Conservation (phyloP, 257 asterid species). For the Scutellaria minor region DNA sequence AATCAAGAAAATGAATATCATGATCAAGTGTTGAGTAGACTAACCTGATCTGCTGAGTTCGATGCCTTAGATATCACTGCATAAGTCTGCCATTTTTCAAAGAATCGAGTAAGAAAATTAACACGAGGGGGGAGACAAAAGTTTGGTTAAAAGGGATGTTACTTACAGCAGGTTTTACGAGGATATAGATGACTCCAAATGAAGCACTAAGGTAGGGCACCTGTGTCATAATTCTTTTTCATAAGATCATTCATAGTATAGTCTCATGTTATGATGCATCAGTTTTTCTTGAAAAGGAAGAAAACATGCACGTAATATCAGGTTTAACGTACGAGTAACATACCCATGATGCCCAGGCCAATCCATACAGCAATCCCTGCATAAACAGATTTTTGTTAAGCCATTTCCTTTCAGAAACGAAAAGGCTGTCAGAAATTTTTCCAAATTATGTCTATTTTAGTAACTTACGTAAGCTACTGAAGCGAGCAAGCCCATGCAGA, state of each 20-base stretch:
- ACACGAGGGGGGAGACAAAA: not conserved
- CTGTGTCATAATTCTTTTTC: conserved; percentile 43
- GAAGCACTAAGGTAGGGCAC: conserved; percentile 88
- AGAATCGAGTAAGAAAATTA: conserved; percentile 17
- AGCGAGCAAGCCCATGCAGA: conserved; percentile 73
- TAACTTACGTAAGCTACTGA: conserved; percentile 77
- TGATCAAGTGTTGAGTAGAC: conserved; percentile 35
- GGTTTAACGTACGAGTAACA: conserved; percentile 16
- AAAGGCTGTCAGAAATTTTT: not conserved
- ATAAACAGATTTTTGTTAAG: conserved; percentile 30
- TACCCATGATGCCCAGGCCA: conserved; percentile 99
- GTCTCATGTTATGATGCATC: not conserved
- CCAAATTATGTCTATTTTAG: not conserved
- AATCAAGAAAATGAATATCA: not conserved
- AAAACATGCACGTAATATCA: conserved; percentile 1
- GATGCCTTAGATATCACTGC: conserved; percentile 85
- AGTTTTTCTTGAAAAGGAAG: not conserved
- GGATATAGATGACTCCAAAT: conserved; percentile 79
- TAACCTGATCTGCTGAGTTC: conserved; percentile 76
- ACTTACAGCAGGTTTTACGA: conserved; percentile 94
- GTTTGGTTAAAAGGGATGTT: not conserved
- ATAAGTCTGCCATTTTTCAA: conserved; percentile 60
- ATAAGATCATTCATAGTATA: not conserved
- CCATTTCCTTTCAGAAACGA: conserved; percentile 18
- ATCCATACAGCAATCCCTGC: conserved; percentile 90